Conservation (phyloP, 1,139 yeast species). For the Fermentozyma sake region DNA sequence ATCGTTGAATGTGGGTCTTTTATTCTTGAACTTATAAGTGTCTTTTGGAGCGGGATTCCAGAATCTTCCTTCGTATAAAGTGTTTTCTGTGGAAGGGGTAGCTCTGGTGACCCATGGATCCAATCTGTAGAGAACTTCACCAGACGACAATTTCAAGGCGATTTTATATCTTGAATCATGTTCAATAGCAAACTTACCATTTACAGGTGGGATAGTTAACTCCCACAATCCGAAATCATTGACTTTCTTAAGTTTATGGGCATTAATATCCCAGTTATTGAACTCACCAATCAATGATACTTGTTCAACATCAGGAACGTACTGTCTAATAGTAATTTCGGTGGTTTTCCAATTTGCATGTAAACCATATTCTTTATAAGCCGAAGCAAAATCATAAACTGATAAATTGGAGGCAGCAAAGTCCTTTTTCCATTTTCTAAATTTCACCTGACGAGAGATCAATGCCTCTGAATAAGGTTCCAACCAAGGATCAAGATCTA, state of each 20-base stretch:
- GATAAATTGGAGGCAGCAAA: conserved; percentile 46
- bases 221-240: conserved; percentile 67
- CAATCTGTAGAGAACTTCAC: conserved; percentile 69
- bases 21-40: conserved; percentile 58
- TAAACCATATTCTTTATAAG: conserved; percentile 72
- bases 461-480: conserved; percentile 67
- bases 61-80: conserved; percentile 75
- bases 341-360: conserved; percentile 52
- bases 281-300: conserved; percentile 88
- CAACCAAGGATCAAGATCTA: conserved; percentile 81
- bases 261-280: conserved; percentile 68
- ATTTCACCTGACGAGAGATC: conserved; percentile 40
- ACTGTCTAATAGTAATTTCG: conserved; percentile 64
- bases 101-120: conserved; percentile 91
- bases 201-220: conserved; percentile 49
- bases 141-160: conserved; percentile 59
- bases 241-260: conserved; percentile 53
- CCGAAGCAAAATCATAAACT: conserved; percentile 46
- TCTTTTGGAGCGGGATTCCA: conserved; percentile 73
- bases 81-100: conserved; percentile 51
- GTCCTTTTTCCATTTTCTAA: conserved; percentile 45
- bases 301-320: conserved; percentile 80
- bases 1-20: conserved; percentile 48
- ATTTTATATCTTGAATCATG: conserved; percentile 82
- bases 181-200: conserved; percentile 63